Base-by-base conservation (phyloP, 768 basidiomycete species). In the Boletus sp. region DNA sequence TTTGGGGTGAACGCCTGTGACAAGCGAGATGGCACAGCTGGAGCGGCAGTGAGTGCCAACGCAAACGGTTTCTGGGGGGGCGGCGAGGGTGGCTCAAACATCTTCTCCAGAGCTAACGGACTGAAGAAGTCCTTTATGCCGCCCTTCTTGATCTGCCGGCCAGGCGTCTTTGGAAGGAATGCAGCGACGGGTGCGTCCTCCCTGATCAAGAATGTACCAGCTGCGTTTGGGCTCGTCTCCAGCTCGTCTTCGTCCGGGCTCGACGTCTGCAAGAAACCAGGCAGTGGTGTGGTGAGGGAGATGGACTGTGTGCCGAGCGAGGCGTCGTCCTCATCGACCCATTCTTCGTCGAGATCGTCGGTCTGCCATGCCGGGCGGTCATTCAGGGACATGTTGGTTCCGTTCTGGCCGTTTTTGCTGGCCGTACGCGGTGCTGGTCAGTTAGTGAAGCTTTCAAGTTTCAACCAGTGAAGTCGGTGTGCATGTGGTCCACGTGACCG, bases 11-110 rank as follows among this genome's bases (percentile, higher is more conserved):
- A 67, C 6, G 73, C 72, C 40, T 73, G 74, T 2, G 74, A 74
- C 17, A 76, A 57, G 32, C 71, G 75, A 11, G 76, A 74, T 1
- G 74, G 70, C 0, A 72, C 32, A 2, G 61, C 21, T 11, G 70
- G 70, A n/a, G 71, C 69, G 35, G 69, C 57, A 17, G 60, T 60
- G 54, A 70, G 57, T 39, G 64, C 46, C 35, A 61, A 35, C n/a
- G 56, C 54, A 50, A 56, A 47, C 34, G 57, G 38, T 63, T 55
- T 61, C 42, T 62, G 60, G 17, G 70, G 63, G 6, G 88, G 90
- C 5, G 91, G 91, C 7, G 92, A 90, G 1, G 94, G 94, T 8
- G 94, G 94, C 57, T 95, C 90, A 60, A 96, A 97, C 90, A 97
- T 93, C 51, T 80, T 81, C 71, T 97, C 93, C 9, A 97, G 77